These are phyloP conservation scores for Stemphylium beticola DNA, from an alignment of 2,329 filamentous ascomycete genomes.

Conservation along the genomic window DNA sequence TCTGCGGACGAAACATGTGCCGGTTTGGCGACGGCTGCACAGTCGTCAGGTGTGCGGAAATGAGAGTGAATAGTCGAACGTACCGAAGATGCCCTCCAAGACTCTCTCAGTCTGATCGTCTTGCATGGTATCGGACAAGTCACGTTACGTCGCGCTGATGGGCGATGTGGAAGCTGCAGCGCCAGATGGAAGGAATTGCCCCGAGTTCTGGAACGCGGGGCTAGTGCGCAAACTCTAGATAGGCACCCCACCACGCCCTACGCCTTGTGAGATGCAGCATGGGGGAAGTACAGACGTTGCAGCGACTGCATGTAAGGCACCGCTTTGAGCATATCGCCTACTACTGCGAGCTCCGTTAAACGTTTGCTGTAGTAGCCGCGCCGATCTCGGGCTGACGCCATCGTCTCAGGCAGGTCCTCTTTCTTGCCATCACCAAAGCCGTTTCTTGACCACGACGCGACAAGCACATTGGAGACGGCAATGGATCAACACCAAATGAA, in stretches of 20 bases:
- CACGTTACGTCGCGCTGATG: slow-evolving; percentile 3
- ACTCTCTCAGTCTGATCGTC: slow-evolving; percentile 4
- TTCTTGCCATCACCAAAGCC: background rate
- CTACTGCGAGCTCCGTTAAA: background rate
- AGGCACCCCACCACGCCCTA: slow-evolving; percentile 8
- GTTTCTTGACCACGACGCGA: background rate
- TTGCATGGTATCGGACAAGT: slow-evolving; percentile 2
- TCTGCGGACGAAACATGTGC: slow-evolving; percentile 30
- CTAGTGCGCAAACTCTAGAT: background rate
- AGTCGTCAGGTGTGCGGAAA: background rate
- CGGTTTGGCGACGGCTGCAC: slow-evolving; percentile 30
- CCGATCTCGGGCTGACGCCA: slow-evolving; percentile 2
- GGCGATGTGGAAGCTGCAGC: background rate
- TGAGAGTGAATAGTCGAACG: background rate
- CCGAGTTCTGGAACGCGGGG: background rate
- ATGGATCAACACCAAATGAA: slow-evolving; percentile 11
- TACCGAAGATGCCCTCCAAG: slow-evolving; percentile 35
- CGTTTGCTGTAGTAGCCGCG: background rate
- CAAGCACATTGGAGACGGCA: background rate
- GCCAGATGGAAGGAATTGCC: slow-evolving; percentile 4
- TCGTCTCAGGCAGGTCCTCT: background rate
- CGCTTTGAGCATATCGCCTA: background rate
- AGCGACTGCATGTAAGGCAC: background rate
- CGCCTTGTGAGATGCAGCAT: slow-evolving; percentile 4
- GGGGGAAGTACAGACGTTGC: background rate